Conservation (phyloP, 441 rosid genomes). For the Aleurites moluccanus region DNA sequence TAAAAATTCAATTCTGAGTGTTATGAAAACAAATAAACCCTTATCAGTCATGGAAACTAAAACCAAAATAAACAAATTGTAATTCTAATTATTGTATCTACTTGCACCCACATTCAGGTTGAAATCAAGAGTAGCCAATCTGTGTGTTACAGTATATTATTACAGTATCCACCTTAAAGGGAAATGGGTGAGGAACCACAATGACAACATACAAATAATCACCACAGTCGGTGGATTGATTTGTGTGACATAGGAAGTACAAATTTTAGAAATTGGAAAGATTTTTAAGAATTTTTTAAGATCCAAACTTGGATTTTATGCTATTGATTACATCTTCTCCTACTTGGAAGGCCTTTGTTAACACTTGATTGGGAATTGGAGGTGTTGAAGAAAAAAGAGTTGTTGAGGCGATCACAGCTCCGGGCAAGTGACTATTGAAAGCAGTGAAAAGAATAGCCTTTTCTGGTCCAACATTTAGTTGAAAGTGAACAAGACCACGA, state of each 20-base stretch:
- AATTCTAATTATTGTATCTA: background rate
- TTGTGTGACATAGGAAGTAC: background rate
- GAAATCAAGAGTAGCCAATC: background rate
- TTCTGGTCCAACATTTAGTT: constrained; percentile 62
- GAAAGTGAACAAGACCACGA: constrained; percentile 69
- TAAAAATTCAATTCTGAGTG: background rate
- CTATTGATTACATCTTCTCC: constrained; percentile 38
- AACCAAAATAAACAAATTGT: background rate
- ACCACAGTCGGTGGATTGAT: background rate
- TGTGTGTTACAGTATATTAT: background rate
- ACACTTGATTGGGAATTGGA: constrained; percentile 51
- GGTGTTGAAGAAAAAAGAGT: constrained; percentile 58
- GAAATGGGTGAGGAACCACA: background rate
- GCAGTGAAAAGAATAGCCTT: constrained; percentile 60
- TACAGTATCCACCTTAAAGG: background rate
- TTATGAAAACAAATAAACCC: background rate
- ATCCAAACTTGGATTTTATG: constrained; percentile 47
- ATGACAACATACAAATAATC: background rate
- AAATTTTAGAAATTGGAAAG: too few species aligned
- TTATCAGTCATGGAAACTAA: background rate
- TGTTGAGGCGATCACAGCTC: constrained; percentile 36
- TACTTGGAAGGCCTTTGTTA: constrained; percentile 53
- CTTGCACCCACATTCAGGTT: background rate
- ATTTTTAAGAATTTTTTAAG: constrained; percentile 7
- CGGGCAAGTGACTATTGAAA: constrained; percentile 77